These are phyloP conservation scores for Penicillium taxi DNA, from an alignment of 495 filamentous ascomycete genomes.

Conservation along the genomic window DNA sequence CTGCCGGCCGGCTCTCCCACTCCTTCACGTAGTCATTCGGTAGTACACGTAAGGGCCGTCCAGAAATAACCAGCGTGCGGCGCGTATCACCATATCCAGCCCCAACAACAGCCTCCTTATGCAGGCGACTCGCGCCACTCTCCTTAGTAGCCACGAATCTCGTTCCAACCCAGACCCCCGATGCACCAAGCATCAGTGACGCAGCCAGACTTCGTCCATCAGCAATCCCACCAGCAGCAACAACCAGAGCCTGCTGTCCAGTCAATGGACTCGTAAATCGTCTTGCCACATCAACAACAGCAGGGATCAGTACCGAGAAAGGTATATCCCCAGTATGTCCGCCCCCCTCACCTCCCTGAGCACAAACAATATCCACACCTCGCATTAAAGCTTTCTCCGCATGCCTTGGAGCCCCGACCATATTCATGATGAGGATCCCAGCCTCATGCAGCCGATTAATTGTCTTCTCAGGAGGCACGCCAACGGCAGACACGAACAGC, in stretches of 20 bases:
- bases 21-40: slow-evolving; percentile 71
- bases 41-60: slow-evolving; percentile 69
- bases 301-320: slow-evolving; percentile 62
- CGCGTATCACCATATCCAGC: slow-evolving; percentile 68
- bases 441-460: slow-evolving; percentile 66
- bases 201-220: slow-evolving; percentile 65
- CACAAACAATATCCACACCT: slow-evolving; percentile 78
- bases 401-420: slow-evolving; percentile 89
- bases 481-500: slow-evolving; percentile 77
- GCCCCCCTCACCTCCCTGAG: slow-evolving; percentile 73
- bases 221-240: slow-evolving; percentile 68
- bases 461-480: slow-evolving; percentile 61
- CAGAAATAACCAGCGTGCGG: slow-evolving; percentile 69
- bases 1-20: slow-evolving; percentile 68
- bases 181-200: slow-evolving; percentile 64
- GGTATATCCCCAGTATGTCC: slow-evolving; percentile 76
- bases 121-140: slow-evolving; percentile 66
- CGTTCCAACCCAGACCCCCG: slow-evolving; percentile 78
- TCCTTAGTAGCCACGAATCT: slow-evolving; percentile 72
- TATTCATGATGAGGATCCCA: slow-evolving; percentile 82
- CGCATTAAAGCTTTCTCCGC: slow-evolving; percentile 72
- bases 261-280: slow-evolving; percentile 49
- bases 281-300: slow-evolving; percentile 64
- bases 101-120: slow-evolving; percentile 73
- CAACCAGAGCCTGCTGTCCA: slow-evolving; percentile 53